A percentile compares a stretch with the other conserved stretches of the same genome.
phyloP scores from a whole-genome alignment of 352 stramenopile species.

The Globisporangium cederbergense region DNA sequence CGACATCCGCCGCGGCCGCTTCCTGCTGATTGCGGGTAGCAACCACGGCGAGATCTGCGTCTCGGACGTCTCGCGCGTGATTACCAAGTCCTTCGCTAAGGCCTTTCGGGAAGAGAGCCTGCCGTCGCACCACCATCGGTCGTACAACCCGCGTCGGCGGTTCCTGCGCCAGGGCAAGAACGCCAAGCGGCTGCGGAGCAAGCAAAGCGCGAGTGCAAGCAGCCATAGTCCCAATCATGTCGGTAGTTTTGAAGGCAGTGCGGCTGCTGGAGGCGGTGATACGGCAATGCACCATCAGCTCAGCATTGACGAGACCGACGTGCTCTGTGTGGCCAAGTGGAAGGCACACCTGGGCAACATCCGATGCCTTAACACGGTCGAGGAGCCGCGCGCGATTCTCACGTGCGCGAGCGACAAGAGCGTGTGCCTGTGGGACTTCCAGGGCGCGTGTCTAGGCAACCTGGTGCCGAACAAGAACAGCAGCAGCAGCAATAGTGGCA shows the following conservation, averaged over 20 bases:
- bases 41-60: slow-evolving; percentile 46
- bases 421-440: slow-evolving; percentile 55
- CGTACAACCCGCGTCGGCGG: slow-evolving; percentile 68
- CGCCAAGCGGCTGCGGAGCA: slow-evolving; percentile 39
- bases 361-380: slow-evolving; percentile 45
- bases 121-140: slow-evolving; percentile 43
- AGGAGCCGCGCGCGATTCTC: slow-evolving; percentile 52
- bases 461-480: slow-evolving; percentile 20
- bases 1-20: slow-evolving; percentile 42
- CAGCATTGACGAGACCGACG: slow-evolving; percentile 25
- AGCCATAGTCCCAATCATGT: slow-evolving; percentile 5
- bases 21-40: slow-evolving; percentile 39
- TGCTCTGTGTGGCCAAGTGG: slow-evolving; percentile 47
- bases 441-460: slow-evolving; percentile 36
- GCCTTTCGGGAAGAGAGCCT: slow-evolving; percentile 59
- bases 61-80: slow-evolving; percentile 50
- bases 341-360: slow-evolving; percentile 52
- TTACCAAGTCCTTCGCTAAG: slow-evolving; percentile 33
- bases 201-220: slow-evolving; percentile 19
- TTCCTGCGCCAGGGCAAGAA: slow-evolving; percentile 70
- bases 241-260: not conserved
- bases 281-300: not conserved
- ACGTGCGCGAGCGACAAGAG: slow-evolving; percentile 67
- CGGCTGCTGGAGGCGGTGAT: no score
- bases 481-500: not conserved